Conservation (phyloP, 805 yeast genomes). For the Kuraishia floccosa region DNA sequence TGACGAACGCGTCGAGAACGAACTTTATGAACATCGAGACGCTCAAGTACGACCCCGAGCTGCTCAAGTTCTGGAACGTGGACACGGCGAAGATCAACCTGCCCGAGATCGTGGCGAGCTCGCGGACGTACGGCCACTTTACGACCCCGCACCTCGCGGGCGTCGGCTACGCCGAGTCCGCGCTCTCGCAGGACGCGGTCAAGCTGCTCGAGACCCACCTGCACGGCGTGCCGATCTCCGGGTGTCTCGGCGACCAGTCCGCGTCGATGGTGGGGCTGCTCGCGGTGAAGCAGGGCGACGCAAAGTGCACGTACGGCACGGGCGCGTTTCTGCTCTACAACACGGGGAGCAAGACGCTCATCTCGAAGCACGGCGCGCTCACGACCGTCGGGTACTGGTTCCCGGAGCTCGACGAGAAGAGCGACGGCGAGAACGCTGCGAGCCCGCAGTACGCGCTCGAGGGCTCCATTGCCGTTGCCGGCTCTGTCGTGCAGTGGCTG, state of each 20-base stretch:
- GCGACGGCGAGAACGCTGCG: constrained; percentile 21
- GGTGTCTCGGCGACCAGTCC: constrained; percentile 90
- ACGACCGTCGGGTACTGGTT: constrained; percentile 91
- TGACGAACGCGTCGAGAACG: constrained; percentile 87
- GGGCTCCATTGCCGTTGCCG: constrained; percentile 95
- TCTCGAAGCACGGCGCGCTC: constrained; percentile 70
- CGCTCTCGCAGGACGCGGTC: constrained; percentile 39
- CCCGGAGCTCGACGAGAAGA: constrained; percentile 42
- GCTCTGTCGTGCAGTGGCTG: constrained; percentile 89
- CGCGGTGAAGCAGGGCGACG: constrained; percentile 75
- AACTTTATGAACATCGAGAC: constrained; percentile 78
- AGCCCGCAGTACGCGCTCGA: constrained; percentile 83
- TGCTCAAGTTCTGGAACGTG: constrained; percentile 72
- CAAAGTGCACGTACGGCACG: constrained; percentile 94
- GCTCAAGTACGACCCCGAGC: constrained; percentile 61
- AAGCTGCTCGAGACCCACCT: constrained; percentile 34
- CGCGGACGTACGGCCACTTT: constrained; percentile 70
- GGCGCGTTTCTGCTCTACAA: constrained; percentile 88
- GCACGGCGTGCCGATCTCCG: constrained; percentile 65
- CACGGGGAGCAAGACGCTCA: constrained; percentile 65
- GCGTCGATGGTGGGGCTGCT: constrained; percentile 90
- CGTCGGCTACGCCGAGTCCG: constrained; percentile 36
- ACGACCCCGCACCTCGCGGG: constrained; percentile 43
- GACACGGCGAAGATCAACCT: constrained; percentile 52
- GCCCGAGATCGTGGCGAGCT: constrained; percentile 72